Base-by-base conservation (phyloP, 2,329 filamentous ascomycete species). In the Pestalotiopsis sp. region DNA sequence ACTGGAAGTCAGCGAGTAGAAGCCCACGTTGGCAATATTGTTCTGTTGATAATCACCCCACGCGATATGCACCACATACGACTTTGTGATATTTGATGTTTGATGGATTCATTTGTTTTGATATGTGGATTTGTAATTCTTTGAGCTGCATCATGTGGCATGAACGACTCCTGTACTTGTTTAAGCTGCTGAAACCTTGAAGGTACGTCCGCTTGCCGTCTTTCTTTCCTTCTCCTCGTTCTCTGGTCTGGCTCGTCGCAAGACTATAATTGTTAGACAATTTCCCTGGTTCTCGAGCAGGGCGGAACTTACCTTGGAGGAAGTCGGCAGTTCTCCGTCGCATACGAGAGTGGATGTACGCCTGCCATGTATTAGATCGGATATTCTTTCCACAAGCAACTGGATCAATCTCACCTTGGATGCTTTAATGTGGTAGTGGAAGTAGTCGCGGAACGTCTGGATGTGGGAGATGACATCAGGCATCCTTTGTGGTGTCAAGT, bases 391-490 rank as follows among this genome's bases (percentile, higher is more conserved):
- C 3, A 17, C 4, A 25, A 20, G 64, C 20, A 23, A 14, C 3
- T 13, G 7, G 45, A 7, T 13, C 38, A 20, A 14, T 56, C 72
- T 66, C 80, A 90, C 89, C 87, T 99, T 99, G 71, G 95, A 98
- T 38, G 96, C 97, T 84, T 99, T 99, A 84, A 99, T 99, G 82
- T 99, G 96, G 82, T 99, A 99, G 82, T 99, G 96, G 87, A 99
- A 99, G 83, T 99, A 99, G 80, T 99, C 96, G 74, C 96, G 93
- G 93, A 99, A 99, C 14, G 96, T 99, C 83, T 99, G 97, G 76
- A 99, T 98, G 81, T 99, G 97, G 64, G 95, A 98, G 75, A 99
- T 99, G 79, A 97, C 95, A 73, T 98, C 95, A 70, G 93, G 92
- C 84, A 97, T 93, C 78, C 94, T 90, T 81, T 98, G 94, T 14